These are phyloP conservation scores for Posidonia oceanica DNA, from an alignment of 116 monocot species.

Conservation along the genomic window DNA sequence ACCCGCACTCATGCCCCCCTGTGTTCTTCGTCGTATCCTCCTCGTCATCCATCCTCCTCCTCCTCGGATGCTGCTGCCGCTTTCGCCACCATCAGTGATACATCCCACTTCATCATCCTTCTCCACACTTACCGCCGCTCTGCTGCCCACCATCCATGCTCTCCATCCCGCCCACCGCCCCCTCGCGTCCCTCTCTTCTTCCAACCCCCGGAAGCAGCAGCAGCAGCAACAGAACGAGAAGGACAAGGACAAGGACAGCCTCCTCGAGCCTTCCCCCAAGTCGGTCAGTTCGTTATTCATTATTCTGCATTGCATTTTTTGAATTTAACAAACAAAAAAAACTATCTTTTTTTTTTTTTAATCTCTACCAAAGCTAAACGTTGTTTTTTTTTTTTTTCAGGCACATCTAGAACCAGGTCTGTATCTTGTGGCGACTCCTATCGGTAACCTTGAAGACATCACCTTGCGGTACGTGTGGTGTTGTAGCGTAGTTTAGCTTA, in stretches of 20 bases:
- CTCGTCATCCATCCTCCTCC: neutral
- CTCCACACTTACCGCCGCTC: neutral
- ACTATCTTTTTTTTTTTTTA: too few species aligned
- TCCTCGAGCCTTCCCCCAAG: neutral
- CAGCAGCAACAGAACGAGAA: neutral
- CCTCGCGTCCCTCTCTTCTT: neutral
- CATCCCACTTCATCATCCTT: neutral
- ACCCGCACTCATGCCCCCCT: neutral
- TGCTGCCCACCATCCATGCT: neutral
- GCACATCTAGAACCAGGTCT: constrained; percentile 51
- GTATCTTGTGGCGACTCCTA: constrained; percentile 93
- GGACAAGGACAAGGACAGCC: neutral
- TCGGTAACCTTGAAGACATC: constrained; percentile 97
- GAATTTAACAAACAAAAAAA: too few species aligned
- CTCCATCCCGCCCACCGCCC: neutral
- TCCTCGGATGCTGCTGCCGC: neutral
- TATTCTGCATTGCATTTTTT: neutral
- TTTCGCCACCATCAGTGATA: neutral
- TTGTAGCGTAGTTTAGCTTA: neutral
- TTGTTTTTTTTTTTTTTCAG: constrained; percentile 16
- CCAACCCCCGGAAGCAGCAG: neutral
- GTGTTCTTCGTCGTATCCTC: neutral
- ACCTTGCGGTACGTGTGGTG: constrained; percentile 61
- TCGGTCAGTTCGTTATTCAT: neutral
- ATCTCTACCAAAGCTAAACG: too few species aligned